Conservation (phyloP, 1,139 yeast genomes). For the Yamadazyma spencermartinsiae region DNA sequence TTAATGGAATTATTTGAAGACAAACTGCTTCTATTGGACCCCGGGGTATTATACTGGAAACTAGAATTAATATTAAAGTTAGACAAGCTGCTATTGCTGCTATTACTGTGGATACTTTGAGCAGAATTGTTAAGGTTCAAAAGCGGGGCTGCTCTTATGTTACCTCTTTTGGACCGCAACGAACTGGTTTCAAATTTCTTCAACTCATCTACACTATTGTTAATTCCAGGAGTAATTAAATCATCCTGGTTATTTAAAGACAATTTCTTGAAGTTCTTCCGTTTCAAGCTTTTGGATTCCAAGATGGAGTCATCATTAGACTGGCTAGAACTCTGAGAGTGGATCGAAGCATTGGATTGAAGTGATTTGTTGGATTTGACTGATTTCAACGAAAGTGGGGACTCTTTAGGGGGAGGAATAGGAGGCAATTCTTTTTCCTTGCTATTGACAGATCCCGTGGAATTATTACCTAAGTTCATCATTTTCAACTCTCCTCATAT, state of each 20-base stretch:
- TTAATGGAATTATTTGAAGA: conserved; percentile 14
- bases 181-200: conserved; percentile 15
- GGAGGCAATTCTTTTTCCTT: conserved; percentile 44
- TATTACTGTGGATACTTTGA: conserved; percentile 4
- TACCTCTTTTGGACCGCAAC: conserved; percentile 18
- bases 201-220: conserved; percentile 9
- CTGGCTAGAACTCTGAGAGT: conserved; percentile 2
- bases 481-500: too few relatives aligned
- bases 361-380: conserved; percentile 4
- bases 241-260: conserved; percentile 34
- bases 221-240: not conserved
- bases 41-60: conserved; percentile 2
- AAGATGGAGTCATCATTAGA: conserved; percentile 24
- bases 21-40: conserved; percentile 9
- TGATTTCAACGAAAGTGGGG: conserved; percentile 1
- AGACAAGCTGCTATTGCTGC: conserved; percentile 2
- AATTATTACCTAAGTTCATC: conserved; percentile 29
- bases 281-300: conserved; percentile 60
- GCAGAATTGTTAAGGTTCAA: conserved; percentile 16
- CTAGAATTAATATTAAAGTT: conserved; percentile 2
- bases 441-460: conserved; percentile 27
- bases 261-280: conserved; percentile 74
- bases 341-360: conserved; percentile 4
- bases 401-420: conserved; percentile 25
- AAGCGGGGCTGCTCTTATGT: conserved; percentile 27